Base-by-base conservation (phyloP, 805 yeast genomes). In the Limtongia smithiae region DNA sequence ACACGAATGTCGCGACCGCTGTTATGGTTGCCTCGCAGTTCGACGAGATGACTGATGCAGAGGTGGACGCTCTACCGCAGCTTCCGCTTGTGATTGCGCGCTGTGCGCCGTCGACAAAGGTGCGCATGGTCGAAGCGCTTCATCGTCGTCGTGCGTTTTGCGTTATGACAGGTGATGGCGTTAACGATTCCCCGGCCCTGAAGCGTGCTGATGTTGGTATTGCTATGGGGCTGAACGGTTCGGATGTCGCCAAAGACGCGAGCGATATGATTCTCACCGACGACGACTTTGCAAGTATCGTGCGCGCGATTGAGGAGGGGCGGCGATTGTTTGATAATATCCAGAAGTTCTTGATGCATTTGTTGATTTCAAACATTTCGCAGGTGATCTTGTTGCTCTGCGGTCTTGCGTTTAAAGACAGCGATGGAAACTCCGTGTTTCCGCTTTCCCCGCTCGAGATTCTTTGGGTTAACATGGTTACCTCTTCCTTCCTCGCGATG, bases 131-230 rank as follows among this genome's bases (percentile, higher is more conserved):
- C 58, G 89, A 84, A 45, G 90, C 91, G 0, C 76, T 71, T 59
- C 89, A 76, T 71, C 81, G 76, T 62, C 77, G 78, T 65, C 68
- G 74, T 53, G 72, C 81, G 62, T 75, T 81, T 67, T 75, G 83
- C 68, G 91, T 90, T 22, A 85, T 84, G 91, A 82, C 88, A 21
- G 88, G 88, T 53, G 91, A 84, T 65, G 91, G 91, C 56, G 90
- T 84, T 37, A 84, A 84, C 64, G 91, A 84, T 64, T 82, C 89
- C 1, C 91, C 91, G 24, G 79, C 85, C 24, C 71, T 84, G 67
- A 83, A 83, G 63, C 79, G 74, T 50, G 83, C 91, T 3, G 89
- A 84, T 66, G 86, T 84, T 48, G 91, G 91, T 58, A 83, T 84
- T 65, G 88, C 91, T 9, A 84, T 84, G 91, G 91, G 91, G 40